Conservation (phyloP, 306 rosid genomes). For the Echinosophora koreensis region DNA sequence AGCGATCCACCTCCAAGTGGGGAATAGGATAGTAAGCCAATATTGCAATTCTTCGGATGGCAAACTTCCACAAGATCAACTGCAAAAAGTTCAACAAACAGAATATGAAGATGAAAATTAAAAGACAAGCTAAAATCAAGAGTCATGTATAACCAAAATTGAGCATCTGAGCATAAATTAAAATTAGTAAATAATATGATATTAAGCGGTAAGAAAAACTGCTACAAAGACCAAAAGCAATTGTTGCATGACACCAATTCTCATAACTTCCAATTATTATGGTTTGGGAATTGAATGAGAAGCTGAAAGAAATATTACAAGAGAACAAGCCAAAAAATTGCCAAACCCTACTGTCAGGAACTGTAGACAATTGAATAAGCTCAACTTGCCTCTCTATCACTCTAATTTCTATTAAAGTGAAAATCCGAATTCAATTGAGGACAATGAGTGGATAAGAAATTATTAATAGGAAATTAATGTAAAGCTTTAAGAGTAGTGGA, state of each 20-base stretch:
- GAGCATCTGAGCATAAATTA: neutral
- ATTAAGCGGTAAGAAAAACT: neutral
- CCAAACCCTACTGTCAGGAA: neutral
- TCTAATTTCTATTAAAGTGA: neutral
- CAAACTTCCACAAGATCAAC: conserved; percentile 93
- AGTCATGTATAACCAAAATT: neutral
- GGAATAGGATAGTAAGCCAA: conserved; percentile 87
- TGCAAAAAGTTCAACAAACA: conserved; percentile 51
- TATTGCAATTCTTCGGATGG: conserved; percentile 80
- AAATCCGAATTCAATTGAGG: conserved; percentile 14
- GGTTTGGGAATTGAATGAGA: neutral
- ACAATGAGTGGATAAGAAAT: neutral
- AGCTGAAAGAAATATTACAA: conserved; percentile 4
- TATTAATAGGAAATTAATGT: neutral
- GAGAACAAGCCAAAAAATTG: conserved; percentile 3
- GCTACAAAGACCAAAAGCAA: neutral
- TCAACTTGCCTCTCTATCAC: neutral
- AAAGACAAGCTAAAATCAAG: conserved; percentile 1
- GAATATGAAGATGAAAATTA: conserved; percentile 8
- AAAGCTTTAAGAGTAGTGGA: too few species aligned
- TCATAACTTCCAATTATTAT: neutral
- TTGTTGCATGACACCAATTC: neutral
- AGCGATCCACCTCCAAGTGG: conserved; percentile 84
- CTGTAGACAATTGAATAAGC: conserved; percentile 7
- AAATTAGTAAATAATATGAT: neutral